A percentile compares a stretch with the other conserved stretches of the same genome.
These are phyloP conservation scores for Arxiozyma bovina DNA, from an alignment of 1,139 yeast species.

Conservation along the genomic window DNA sequence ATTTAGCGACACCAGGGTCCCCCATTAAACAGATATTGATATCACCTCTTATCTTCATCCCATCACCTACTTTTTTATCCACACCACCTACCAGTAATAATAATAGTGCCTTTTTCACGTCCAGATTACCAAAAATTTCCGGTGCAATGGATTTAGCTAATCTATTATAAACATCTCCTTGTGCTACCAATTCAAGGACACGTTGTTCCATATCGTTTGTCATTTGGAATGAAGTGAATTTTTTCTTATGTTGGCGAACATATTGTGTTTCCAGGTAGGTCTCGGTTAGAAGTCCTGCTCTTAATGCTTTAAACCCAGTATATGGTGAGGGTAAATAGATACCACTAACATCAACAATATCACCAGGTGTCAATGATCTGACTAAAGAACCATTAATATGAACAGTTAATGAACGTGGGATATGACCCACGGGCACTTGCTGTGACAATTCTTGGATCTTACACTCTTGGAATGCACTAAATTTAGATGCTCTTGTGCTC, in stretches of 20 bases:
- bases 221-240: slow-evolving; percentile 60
- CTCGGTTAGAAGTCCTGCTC: slow-evolving; percentile 89
- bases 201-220: slow-evolving; percentile 48
- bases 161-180: slow-evolving; percentile 69
- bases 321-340: slow-evolving; percentile 90
- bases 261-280: slow-evolving; percentile 86
- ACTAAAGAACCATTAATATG: slow-evolving; percentile 89
- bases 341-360: slow-evolving; percentile 86
- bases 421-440: slow-evolving; percentile 97
- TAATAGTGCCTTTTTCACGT: slow-evolving; percentile 83
- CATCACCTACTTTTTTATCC: slow-evolving; percentile 89
- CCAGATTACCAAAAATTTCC: slow-evolving; percentile 89
- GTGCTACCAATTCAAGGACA: slow-evolving; percentile 44
- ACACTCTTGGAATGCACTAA: slow-evolving; percentile 90
- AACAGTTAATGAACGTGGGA: slow-evolving; percentile 77
- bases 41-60: slow-evolving; percentile 95
- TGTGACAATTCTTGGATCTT: slow-evolving; percentile 89
- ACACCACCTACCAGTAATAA: slow-evolving; percentile 90
- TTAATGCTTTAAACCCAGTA: slow-evolving; percentile 86
- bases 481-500: slow-evolving; percentile 93
- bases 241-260: slow-evolving; percentile 80
- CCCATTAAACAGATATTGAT: slow-evolving; percentile 96
- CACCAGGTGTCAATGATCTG: slow-evolving; percentile 86
- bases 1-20: slow-evolving; percentile 99
- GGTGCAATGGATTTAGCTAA: slow-evolving; percentile 92